These are phyloP conservation scores for Teratosphaeria nubilosa DNA, from an alignment of 2,329 filamentous ascomycete species.

Conservation along the genomic window DNA sequence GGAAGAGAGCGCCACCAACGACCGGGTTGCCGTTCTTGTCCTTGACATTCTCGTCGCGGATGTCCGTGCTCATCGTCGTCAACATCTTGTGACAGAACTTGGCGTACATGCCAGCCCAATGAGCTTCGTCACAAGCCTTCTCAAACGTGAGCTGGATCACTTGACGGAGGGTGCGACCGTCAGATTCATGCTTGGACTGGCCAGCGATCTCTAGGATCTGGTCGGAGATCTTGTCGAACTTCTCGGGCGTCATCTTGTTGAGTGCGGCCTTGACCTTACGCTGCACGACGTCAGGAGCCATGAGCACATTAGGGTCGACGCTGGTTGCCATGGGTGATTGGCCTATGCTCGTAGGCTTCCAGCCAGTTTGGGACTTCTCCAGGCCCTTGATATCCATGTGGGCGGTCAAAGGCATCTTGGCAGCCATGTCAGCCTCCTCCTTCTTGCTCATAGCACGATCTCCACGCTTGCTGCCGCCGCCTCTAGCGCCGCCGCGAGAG, in stretches of 20 bases:
- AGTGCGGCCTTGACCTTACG: conserved; percentile 96
- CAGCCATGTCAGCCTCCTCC: conserved; percentile 61
- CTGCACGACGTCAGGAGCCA: conserved; percentile 89
- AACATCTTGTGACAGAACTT: conserved; percentile 98
- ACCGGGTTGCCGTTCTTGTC: conserved; percentile 85
- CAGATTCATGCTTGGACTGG: conserved; percentile 90
- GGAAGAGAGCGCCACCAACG: conserved; percentile 86
- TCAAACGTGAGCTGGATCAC: conserved; percentile 99
- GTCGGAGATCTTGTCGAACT: conserved; percentile 90
- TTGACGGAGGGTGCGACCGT: conserved; percentile 88
- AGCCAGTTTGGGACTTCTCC: conserved; percentile 60
- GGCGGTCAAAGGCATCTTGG: conserved; percentile 84
- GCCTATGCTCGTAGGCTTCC: conserved; percentile 73
- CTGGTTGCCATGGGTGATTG: conserved; percentile 30
- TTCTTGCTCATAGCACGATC: conserved; percentile 40
- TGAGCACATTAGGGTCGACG: conserved; percentile 44
- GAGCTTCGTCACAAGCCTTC: conserved; percentile 95
- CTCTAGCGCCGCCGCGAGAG: conserved; percentile 37
- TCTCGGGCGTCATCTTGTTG: conserved; percentile 99
- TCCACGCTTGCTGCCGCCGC: conserved; percentile 47
- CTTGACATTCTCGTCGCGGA: conserved; percentile 87
- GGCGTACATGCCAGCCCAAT: conserved; percentile 98
- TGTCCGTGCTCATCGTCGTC: conserved; percentile 85
- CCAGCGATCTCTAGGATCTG: conserved; percentile 87
- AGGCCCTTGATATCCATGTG: conserved; percentile 75